Evolutionary conservation across 2,329 filamentous ascomycete genomes (phyloP), one percentile per base, ranked within the genome.

Genomic region (Leptographium galeiforme): DNA sequence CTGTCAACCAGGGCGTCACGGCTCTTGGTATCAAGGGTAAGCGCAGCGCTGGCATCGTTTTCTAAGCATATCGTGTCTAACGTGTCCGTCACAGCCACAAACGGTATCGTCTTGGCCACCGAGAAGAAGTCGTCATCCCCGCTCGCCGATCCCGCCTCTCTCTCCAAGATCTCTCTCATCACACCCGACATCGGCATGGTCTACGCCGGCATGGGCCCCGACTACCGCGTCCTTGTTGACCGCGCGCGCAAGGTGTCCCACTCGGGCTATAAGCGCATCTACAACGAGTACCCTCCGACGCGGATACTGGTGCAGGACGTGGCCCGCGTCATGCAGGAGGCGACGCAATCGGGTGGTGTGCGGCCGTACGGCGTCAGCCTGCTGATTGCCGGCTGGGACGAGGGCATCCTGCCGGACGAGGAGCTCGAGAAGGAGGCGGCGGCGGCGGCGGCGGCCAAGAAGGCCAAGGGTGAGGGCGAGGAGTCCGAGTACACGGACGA

Each of bases 151-250:
- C 85, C 93, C 63, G 82, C 86, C 63, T 97, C 93, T 43, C 84
- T 95, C 60, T 93, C 90, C 64, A 98, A 98, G 78, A 88, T 98
- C 75, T 95, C 89, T 69, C 82, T 94, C 68, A 90, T 98, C 74
- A 98, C 93, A 48, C 93, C 93, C 64, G 93, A 98, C 78, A 97
- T 98, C 70, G 93, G 93, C 69, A 96, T 97, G 88, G 93, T 98
- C 64, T 98, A 98, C 75, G 90, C 89, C 51, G 93, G 93, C 68
- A 98, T 98, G 93, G 91, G 93, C 34, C 93, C 93, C 56, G 93
- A 98, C 72, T 98, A 97, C 76, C 84, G 93, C 70, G 89, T 98
- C 55, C 80, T 98, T 53, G 93, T 97, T 63, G 93, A 98, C 77
- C 91, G 90, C 71, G 93, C 93, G 62, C 89, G 93, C 67, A 98